These are phyloP conservation scores for Chamaecrista fasciculata DNA, from an alignment of 306 rosid species.

Conservation along the genomic window DNA sequence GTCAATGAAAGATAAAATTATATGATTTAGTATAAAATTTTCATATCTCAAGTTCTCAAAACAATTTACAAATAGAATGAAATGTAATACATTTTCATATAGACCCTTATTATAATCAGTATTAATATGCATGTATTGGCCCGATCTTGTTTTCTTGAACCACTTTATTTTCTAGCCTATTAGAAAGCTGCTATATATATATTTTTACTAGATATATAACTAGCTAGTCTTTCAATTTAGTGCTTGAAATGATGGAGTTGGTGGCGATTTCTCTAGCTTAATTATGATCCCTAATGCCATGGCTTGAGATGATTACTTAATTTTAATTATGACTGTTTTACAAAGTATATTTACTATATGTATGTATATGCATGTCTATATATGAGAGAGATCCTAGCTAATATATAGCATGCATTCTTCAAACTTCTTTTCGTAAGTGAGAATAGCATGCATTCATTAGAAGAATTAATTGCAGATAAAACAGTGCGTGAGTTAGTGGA, in stretches of 20 bases:
- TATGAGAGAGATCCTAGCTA: no score
- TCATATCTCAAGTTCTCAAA: no score
- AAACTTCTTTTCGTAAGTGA: no score
- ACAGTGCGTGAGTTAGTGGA: background rate
- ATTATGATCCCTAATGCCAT: slow-evolving; percentile 9
- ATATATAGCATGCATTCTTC: no score
- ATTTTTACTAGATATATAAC: background rate
- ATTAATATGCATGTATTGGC: no score
- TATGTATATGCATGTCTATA: no score
- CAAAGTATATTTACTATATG: background rate
- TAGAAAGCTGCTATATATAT: no score
- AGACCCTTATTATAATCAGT: no score
- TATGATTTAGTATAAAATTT: no score
- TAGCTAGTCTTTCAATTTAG: background rate
- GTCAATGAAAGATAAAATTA: no score
- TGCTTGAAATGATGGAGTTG: background rate
- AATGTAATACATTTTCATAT: no score
- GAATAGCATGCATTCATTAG: background rate
- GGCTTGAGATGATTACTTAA: slow-evolving; percentile 9
- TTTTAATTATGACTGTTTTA: slow-evolving; percentile 17
- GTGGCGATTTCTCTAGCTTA: slow-evolving; percentile 1
- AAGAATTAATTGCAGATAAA: background rate
- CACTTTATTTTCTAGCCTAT: background rate
- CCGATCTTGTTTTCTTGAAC: background rate
- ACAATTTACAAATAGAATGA: no score